phyloP scores from a whole-genome alignment of 768 basidiomycete genomes.

The Tricholoma matsutake region DNA sequence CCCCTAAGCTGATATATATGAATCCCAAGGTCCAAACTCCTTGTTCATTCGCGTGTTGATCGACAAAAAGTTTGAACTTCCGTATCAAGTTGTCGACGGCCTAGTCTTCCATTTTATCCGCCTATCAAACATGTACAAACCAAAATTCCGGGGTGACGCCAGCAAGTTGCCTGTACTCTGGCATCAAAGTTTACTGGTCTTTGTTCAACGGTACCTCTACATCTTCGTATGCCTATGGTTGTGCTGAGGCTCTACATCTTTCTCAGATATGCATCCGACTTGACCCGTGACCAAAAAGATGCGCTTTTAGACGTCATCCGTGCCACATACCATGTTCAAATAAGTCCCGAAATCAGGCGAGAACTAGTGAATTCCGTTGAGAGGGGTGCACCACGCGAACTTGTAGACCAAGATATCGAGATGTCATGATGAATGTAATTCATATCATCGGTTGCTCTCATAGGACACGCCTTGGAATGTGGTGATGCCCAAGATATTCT shows the following conservation, averaged over 20 bases:
- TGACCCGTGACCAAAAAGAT: constrained; percentile 97
- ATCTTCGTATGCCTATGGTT: not conserved
- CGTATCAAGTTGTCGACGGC: constrained; percentile 96
- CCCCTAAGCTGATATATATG: not conserved
- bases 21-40: constrained; percentile 71
- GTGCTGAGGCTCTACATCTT: not conserved
- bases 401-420: constrained; percentile 60
- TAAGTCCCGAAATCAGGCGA: constrained; percentile 84
- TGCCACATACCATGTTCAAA: constrained; percentile 81
- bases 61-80: constrained; percentile 97
- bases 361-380: constrained; percentile 87
- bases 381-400: constrained; percentile 73
- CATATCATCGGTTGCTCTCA: not conserved
- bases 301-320: constrained; percentile 92
- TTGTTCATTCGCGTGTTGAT: constrained; percentile 95
- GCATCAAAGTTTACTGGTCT: constrained; percentile 96
- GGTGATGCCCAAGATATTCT: not conserved
- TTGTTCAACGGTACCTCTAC: constrained; percentile 74
- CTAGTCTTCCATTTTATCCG: constrained; percentile 98
- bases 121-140: constrained; percentile 87
- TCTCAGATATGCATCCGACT: constrained; percentile 85
- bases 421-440: constrained; percentile 44
- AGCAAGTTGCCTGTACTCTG: constrained; percentile 94
- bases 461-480: not conserved
- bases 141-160: constrained; percentile 61